These are phyloP conservation scores for Thermoascus crustaceus DNA, from an alignment of 2,329 filamentous ascomycete genomes.

Conservation along the genomic window DNA sequence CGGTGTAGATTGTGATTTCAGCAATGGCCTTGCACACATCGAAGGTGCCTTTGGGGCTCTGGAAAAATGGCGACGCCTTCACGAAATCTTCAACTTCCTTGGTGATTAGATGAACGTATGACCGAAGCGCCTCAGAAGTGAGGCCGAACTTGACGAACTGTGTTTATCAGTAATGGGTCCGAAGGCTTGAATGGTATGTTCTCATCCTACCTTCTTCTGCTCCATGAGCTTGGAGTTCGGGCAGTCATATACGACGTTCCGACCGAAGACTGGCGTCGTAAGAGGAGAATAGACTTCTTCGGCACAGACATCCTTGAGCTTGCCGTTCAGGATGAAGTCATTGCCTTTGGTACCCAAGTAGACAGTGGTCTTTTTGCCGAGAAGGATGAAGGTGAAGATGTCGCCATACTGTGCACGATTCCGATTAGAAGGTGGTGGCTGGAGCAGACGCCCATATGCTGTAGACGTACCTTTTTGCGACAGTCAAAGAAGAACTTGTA, in stretches of 20 bases:
- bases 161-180: slow-evolving; percentile 1
- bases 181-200: background rate
- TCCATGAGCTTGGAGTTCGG: slow-evolving; percentile 90
- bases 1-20: slow-evolving; percentile 76
- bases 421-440: too few relatives aligned
- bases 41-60: slow-evolving; percentile 51
- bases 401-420: slow-evolving; percentile 63
- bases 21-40: slow-evolving; percentile 61
- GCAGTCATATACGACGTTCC: slow-evolving; percentile 83
- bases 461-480: slow-evolving; percentile 64
- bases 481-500: slow-evolving; percentile 57
- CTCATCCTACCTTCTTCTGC: slow-evolving; percentile 67
- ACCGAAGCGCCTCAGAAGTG: slow-evolving; percentile 51
- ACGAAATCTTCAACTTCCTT: slow-evolving; percentile 60
- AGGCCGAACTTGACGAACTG: slow-evolving; percentile 58
- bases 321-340: slow-evolving; percentile 89
- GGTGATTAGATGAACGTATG: slow-evolving; percentile 72
- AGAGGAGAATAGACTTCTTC: slow-evolving; percentile 83
- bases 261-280: slow-evolving; percentile 64
- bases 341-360: slow-evolving; percentile 75
- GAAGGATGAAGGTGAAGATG: slow-evolving; percentile 80
- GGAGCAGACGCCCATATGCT: too few relatives aligned
- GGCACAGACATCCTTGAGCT: slow-evolving; percentile 79
- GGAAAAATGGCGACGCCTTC: slow-evolving; percentile 48
- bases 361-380: slow-evolving; percentile 82